Evolutionary conservation across 2,329 filamentous ascomycete species (phyloP).

Genomic region (Alternaria sp.): DNA sequence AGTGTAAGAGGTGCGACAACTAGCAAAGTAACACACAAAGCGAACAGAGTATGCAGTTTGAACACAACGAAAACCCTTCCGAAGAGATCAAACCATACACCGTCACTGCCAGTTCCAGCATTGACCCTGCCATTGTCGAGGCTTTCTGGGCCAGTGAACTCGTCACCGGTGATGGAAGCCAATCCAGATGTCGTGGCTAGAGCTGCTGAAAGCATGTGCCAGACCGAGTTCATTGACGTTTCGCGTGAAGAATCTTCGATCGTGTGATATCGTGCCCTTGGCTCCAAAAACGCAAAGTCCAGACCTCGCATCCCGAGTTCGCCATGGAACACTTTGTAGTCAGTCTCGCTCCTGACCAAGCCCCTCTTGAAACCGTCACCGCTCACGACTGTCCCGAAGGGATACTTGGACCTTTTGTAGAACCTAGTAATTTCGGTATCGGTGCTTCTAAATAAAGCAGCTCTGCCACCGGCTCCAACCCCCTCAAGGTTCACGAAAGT

Average conservation of each 20-base stretch:
- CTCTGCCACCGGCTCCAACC: slow-evolving; percentile 88
- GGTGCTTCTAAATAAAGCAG: slow-evolving; percentile 85
- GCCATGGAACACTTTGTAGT: slow-evolving; percentile 84
- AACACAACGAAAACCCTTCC: slow-evolving; percentile 82
- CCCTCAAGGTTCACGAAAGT: slow-evolving; percentile 96
- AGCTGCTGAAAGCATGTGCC: slow-evolving; percentile 94
- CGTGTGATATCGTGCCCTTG: slow-evolving; percentile 88
- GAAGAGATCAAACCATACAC: slow-evolving; percentile 95
- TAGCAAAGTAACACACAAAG: slow-evolving; percentile 83
- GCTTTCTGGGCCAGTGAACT: slow-evolving; percentile 70
- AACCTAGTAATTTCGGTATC: slow-evolving; percentile 85
- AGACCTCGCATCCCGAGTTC: slow-evolving; percentile 83
- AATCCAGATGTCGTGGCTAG: slow-evolving; percentile 77
- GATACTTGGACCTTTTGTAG: slow-evolving; percentile 75
- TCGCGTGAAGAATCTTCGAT: slow-evolving; percentile 85
- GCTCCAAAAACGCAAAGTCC: slow-evolving; percentile 90
- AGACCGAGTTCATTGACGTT: slow-evolving; percentile 74
- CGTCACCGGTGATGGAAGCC: slow-evolving; percentile 70
- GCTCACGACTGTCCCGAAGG: slow-evolving; percentile 83
- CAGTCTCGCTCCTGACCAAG: slow-evolving; percentile 83
- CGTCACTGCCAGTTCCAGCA: slow-evolving; percentile 71
- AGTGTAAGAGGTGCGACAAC: slow-evolving; percentile 80
- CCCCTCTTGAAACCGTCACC: slow-evolving; percentile 84
- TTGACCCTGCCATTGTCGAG: slow-evolving; percentile 65
- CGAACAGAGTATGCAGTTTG: slow-evolving; percentile 82